Base-by-base conservation (phyloP, 2,329 filamentous ascomycete species). In the Aschersonia sp. region DNA sequence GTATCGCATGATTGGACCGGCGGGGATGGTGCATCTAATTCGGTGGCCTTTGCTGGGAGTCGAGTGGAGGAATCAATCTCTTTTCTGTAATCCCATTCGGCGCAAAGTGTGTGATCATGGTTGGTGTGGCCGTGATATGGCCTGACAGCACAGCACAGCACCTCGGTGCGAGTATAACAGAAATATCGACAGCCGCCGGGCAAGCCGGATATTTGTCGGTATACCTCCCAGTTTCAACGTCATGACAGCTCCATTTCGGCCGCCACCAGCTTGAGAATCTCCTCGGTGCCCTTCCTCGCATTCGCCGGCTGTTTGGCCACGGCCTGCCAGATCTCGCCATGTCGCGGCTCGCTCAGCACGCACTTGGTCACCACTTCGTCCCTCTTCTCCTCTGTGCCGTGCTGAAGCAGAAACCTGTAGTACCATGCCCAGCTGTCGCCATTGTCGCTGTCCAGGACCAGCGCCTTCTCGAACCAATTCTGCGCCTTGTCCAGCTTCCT, bases 361-460 rank as follows among this genome's bases (percentile, higher is more conserved):
- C 86, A 89, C 68, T 94, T 95, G 49, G 72, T 72, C 5, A 95
- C 63, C 33, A 96, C 83, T 60, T 97, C 92, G 32, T 72, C 77
- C 58, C 84, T 75, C 80, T 97, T 98, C 71, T 95, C 90, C 49
- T 87, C 83, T 5, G 88, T 96, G 8, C 92, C 94, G 67, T 98
- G 89, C 71, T 96, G 87, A 55, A 81, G 63, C 54, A 97, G 61
- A 63, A 97, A 98, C 64, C 90, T 89, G 65, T 88, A 92, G 65
- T 96, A 98, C 90, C 90, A 98, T 22, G 88, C 90, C 94, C 94
- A 98, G 9, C 81, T 85, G 68, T 98, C 94, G 46, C 92, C 92
- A 46, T 80, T 69, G 62, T 97, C 89, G 37, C 83, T 79, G 59
- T 98, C 88, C 10, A 92, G 71, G 47, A 95, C 73, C 48, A 96